Conservation (phyloP, 2,329 filamentous ascomycete species). For the Colletotrichum sp. region DNA sequence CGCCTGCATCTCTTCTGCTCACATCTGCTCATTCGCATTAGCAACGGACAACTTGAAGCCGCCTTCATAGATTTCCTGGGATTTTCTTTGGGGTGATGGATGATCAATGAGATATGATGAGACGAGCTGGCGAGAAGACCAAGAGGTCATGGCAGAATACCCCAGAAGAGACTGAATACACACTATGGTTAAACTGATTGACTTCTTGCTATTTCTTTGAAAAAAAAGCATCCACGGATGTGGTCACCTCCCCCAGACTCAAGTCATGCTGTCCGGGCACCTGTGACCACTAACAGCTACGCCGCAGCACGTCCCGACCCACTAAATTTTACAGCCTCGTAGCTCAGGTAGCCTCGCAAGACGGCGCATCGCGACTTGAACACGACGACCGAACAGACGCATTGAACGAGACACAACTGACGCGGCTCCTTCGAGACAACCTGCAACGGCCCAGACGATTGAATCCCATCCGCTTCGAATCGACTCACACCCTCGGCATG, state of each 20-base stretch:
- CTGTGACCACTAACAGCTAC: background rate
- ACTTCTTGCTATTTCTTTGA: background rate
- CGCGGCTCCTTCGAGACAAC: background rate
- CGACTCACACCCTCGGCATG: constrained; percentile 2
- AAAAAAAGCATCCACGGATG: background rate
- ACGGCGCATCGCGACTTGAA: constrained; percentile 5
- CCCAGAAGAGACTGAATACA: background rate
- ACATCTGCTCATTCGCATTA: background rate
- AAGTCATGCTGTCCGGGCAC: background rate
- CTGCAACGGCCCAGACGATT: background rate
- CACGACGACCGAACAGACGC: constrained; percentile 7
- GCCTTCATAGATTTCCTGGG: constrained; percentile 57
- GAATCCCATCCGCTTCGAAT: background rate
- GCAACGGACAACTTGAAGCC: constrained; percentile 66
- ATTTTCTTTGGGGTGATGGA: background rate
- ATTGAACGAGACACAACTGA: constrained; percentile 10
- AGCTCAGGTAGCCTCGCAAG: constrained; percentile 33
- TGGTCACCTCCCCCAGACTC: background rate
- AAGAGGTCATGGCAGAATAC: background rate
- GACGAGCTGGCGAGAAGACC: background rate
- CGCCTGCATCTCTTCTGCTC: background rate
- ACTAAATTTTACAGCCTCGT: constrained; percentile 29
- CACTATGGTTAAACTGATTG: background rate
- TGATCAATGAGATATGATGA: constrained; percentile 14
- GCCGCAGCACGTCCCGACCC: background rate